phyloP scores from a whole-genome alignment of 768 basidiomycete genomes.

The Termitomyces sp. region DNA sequence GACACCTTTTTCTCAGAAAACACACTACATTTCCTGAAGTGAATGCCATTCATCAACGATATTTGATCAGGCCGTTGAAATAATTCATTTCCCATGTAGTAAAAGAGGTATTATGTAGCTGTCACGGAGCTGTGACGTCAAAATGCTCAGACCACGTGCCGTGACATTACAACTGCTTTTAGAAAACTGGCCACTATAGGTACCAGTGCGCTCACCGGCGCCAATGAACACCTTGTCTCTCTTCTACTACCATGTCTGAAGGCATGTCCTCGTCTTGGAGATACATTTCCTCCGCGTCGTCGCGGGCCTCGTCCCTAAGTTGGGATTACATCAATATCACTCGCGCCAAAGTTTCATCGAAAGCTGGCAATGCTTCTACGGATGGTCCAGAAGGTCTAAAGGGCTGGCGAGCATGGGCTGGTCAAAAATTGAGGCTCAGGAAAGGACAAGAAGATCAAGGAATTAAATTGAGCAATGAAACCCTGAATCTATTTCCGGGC shows the following conservation, averaged over 20 bases:
- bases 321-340: constrained; percentile 36
- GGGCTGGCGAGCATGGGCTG: constrained; percentile 63
- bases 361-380: constrained; percentile 4
- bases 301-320: constrained; percentile 36
- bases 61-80: neutral
- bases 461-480: constrained; percentile 29
- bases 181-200: neutral
- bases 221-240: constrained; percentile 9
- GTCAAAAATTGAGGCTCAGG: constrained; percentile 45
- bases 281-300: constrained; percentile 29
- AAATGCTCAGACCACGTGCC: neutral
- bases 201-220: neutral
- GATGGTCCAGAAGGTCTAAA: constrained; percentile 25
- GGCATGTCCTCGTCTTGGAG: constrained; percentile 34
- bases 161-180: neutral
- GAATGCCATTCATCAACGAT: neutral
- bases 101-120: no score
- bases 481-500: constrained; percentile 69
- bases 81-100: neutral
- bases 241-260: constrained; percentile 28
- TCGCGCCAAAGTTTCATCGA: constrained; percentile 11
- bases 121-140: neutral
- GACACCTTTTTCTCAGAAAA: no score
- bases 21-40: no score
- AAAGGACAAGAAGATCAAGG: constrained; percentile 15